Evolutionary conservation across 805 yeast species (phyloP).

Genomic region (Cyberlindnera nakhonratchasimensis): DNA sequence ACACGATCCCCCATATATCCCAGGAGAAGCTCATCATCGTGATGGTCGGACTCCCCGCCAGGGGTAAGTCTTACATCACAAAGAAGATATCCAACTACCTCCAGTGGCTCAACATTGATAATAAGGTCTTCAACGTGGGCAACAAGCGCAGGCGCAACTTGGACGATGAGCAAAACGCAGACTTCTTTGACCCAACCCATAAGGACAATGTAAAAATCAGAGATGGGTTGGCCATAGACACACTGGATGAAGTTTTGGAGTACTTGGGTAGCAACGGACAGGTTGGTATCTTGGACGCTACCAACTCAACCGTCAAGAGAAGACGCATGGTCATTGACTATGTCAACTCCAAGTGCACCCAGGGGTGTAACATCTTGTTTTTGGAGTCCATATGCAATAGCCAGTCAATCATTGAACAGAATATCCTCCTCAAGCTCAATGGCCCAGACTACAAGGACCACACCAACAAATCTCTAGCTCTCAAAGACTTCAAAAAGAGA

Average conservation of each 20-base stretch:
- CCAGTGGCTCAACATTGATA: conserved; percentile 62
- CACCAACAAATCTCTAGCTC: conserved; percentile 23
- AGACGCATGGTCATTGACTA: conserved; percentile 39
- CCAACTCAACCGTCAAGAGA: conserved; percentile 45
- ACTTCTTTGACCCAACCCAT: conserved; percentile 39
- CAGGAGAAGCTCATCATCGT: conserved; percentile 51
- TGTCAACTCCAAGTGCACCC: conserved; percentile 34
- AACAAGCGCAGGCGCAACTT: conserved; percentile 47
- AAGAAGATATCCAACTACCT: conserved; percentile 58
- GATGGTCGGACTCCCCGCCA: conserved; percentile 72
- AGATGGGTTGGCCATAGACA: conserved; percentile 45
- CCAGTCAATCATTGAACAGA: conserved; percentile 27
- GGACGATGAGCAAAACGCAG: conserved; percentile 18
- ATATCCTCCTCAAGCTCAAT: conserved; percentile 31
- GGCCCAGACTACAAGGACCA: conserved; percentile 31
- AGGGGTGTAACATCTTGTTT: conserved; percentile 39
- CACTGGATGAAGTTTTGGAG: conserved; percentile 36
- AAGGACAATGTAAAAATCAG: conserved; percentile 34
- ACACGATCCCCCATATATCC: background rate
- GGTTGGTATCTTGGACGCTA: conserved; percentile 51
- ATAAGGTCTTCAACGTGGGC: conserved; percentile 67
- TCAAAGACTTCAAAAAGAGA: conserved; percentile 40
- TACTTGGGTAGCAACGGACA: conserved; percentile 36
- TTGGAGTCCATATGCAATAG: conserved; percentile 35
- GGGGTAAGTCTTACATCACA: conserved; percentile 70